phyloP scores from a whole-genome alignment of 225 moss, liverwort and hornwort species.

The Sphagnum contortum region DNA sequence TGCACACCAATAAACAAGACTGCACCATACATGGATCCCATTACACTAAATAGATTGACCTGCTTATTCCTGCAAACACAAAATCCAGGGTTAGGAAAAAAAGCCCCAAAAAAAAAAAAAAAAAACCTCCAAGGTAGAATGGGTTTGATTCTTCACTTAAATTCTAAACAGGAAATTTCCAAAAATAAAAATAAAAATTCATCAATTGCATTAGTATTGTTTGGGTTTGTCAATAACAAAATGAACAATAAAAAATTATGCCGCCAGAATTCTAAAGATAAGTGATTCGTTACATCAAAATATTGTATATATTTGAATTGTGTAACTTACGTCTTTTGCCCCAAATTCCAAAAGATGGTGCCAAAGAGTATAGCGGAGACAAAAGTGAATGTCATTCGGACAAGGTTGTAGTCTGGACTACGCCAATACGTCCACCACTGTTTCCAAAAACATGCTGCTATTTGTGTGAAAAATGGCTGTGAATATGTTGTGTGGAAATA shows the following conservation, averaged over 20 bases:
- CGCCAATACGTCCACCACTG: slow-evolving; percentile 47
- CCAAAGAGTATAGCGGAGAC: slow-evolving; percentile 37
- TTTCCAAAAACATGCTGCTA: slow-evolving; percentile 48
- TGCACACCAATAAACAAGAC: slow-evolving; percentile 46
- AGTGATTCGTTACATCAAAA: neutral
- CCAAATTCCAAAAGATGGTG: slow-evolving; percentile 47
- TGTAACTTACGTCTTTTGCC: slow-evolving; percentile 28
- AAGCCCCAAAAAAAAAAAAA: too few species aligned
- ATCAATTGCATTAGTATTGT: too few species aligned
- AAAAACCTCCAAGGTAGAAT: too few species aligned
- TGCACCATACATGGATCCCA: slow-evolving; percentile 50
- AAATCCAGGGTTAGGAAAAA: too few species aligned
- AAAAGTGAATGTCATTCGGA: slow-evolving; percentile 45
- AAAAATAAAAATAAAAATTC: too few species aligned
- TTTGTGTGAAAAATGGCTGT: slow-evolving; percentile 41
- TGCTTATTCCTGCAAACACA: slow-evolving; percentile 30
- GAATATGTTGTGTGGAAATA: slow-evolving; percentile 41
- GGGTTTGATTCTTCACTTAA: too few species aligned
- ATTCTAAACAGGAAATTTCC: too few species aligned
- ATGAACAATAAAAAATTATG: neutral
- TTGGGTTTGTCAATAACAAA: neutral
- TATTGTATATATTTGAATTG: neutral
- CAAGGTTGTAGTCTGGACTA: slow-evolving; percentile 51
- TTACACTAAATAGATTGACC: slow-evolving; percentile 40
- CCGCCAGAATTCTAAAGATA: neutral